Evolutionary conservation across 805 yeast species (phyloP).

Genomic region (Metschnikowia vanudenii): DNA sequence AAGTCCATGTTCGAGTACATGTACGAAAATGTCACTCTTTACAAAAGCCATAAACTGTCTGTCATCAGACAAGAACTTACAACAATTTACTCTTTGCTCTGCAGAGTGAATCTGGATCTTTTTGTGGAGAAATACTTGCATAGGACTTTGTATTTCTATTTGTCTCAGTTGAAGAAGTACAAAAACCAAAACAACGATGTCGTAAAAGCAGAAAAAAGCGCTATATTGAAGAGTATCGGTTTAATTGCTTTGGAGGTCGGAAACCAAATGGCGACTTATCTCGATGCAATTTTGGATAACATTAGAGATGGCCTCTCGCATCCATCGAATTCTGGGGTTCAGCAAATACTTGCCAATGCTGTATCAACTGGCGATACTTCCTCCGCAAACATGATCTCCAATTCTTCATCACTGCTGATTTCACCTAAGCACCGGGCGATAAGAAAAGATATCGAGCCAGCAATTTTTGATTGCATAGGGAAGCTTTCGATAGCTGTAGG

Average conservation of each 20-base stretch:
- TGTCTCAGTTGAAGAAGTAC: conserved; percentile 72
- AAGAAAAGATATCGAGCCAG: conserved; percentile 75
- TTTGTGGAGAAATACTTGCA: conserved; percentile 83
- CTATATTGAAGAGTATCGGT: conserved; percentile 79
- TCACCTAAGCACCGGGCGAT: conserved; percentile 53
- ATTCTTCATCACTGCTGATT: conserved; percentile 28
- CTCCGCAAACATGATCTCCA: conserved; percentile 24
- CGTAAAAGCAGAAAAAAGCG: conserved; percentile 59
- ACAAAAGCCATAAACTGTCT: conserved; percentile 73
- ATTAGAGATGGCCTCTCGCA: conserved; percentile 71
- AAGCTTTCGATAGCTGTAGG: conserved; percentile 87
- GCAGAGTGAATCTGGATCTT: conserved; percentile 68
- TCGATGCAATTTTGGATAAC: conserved; percentile 83
- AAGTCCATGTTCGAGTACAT: conserved; percentile 71
- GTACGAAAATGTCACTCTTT: conserved; percentile 68
- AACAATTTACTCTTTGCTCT: conserved; percentile 76
- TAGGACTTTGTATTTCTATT: conserved; percentile 70
- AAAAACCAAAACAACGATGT: conserved; percentile 42
- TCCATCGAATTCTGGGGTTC: conserved; percentile 36
- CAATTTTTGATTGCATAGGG: conserved; percentile 85
- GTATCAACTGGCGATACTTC: conserved; percentile 28
- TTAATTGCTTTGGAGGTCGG: conserved; percentile 77
- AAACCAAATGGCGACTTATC: conserved; percentile 79
- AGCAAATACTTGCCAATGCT: conserved; percentile 41
- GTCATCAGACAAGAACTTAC: conserved; percentile 84